These are phyloP conservation scores for Neobulgaria alba DNA, from an alignment of 2,329 filamentous ascomycete genomes.

Conservation along the genomic window DNA sequence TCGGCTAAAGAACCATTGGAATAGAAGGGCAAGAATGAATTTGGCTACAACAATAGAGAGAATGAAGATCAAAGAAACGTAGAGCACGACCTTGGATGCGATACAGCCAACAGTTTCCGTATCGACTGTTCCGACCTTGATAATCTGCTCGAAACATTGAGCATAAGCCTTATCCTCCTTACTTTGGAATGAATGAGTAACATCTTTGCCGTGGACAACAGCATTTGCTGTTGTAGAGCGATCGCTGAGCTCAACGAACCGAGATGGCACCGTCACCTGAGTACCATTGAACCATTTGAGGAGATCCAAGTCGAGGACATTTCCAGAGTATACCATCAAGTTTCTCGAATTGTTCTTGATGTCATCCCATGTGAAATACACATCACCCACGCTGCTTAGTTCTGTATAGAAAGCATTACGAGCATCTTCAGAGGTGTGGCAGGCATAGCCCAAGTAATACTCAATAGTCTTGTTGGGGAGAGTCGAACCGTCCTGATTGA, in stretches of 20 bases:
- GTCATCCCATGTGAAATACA: constrained; percentile 95
- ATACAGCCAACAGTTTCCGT: constrained; percentile 96
- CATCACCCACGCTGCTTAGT: constrained; percentile 67
- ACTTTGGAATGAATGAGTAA: constrained; percentile 80
- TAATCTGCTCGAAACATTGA: constrained; percentile 83
- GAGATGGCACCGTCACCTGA: constrained; percentile 65
- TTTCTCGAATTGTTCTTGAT: constrained; percentile 84
- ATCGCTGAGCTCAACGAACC: constrained; percentile 73
- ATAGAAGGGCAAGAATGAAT: constrained; percentile 80
- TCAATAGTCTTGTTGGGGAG: constrained; percentile 64
- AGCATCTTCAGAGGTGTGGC: constrained; percentile 66
- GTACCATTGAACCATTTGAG: constrained; percentile 81
- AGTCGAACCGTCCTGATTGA: constrained; percentile 87
- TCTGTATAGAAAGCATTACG: constrained; percentile 70
- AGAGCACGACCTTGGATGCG: constrained; percentile 92
- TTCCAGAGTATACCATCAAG: constrained; percentile 87
- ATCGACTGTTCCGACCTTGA: constrained; percentile 92
- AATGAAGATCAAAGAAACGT: constrained; percentile 87
- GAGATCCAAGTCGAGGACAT: constrained; percentile 82
- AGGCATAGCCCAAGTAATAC: constrained; percentile 78
- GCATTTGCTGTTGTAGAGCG: constrained; percentile 50
- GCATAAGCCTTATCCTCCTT: constrained; percentile 71
- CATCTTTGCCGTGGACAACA: constrained; percentile 71
- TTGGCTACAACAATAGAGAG: constrained; percentile 78
- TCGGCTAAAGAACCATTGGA: constrained; percentile 92